Evolutionary conservation across 192 early-diverging fungal genomes (phyloP).

Genomic region (Gryganskiella cystojenkinii): DNA sequence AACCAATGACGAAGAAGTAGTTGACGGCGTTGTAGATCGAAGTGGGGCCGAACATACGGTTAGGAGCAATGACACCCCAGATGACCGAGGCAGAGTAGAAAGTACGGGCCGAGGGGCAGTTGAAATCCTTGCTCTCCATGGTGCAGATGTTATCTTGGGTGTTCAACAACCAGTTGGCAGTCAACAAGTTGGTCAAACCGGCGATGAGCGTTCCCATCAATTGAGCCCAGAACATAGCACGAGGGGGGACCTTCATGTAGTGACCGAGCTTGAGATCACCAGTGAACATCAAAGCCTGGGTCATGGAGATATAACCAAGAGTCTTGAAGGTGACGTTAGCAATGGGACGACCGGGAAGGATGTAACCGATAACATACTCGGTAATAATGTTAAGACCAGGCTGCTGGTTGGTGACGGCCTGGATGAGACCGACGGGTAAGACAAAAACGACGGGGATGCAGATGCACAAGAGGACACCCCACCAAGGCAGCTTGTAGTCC

Average conservation of each 20-base stretch:
- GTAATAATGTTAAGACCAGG: slow-evolving; percentile 63
- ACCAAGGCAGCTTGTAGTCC: slow-evolving; percentile 55
- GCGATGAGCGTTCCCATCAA: slow-evolving; percentile 65
- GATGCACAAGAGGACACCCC: slow-evolving; percentile 53
- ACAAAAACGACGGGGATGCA: slow-evolving; percentile 43
- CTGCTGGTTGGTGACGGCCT: slow-evolving; percentile 61
- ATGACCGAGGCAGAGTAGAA: slow-evolving; percentile 65
- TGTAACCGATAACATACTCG: slow-evolving; percentile 68
- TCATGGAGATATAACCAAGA: slow-evolving; percentile 63
- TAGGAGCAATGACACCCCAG: slow-evolving; percentile 78
- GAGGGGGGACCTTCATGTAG: slow-evolving; percentile 7
- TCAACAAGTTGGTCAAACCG: slow-evolving; percentile 58
- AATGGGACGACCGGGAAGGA: slow-evolving; percentile 61
- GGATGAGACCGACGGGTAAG: slow-evolving; percentile 65
- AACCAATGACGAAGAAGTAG: slow-evolving; percentile 58
- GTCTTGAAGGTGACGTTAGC: slow-evolving; percentile 67
- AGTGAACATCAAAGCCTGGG: slow-evolving; percentile 77
- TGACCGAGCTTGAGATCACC: slow-evolving; percentile 71
- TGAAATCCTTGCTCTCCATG: slow-evolving; percentile 35
- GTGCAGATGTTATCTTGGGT: slow-evolving; percentile 51
- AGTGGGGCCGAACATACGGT: slow-evolving; percentile 59
- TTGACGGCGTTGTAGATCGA: slow-evolving; percentile 40
- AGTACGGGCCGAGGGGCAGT: slow-evolving; percentile 50
- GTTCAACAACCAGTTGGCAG: slow-evolving; percentile 52
- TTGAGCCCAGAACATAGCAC: slow-evolving; percentile 63